phyloP scores from a whole-genome alignment of 1,139 yeast genomes.

The Zygosaccharomyces sapae region DNA sequence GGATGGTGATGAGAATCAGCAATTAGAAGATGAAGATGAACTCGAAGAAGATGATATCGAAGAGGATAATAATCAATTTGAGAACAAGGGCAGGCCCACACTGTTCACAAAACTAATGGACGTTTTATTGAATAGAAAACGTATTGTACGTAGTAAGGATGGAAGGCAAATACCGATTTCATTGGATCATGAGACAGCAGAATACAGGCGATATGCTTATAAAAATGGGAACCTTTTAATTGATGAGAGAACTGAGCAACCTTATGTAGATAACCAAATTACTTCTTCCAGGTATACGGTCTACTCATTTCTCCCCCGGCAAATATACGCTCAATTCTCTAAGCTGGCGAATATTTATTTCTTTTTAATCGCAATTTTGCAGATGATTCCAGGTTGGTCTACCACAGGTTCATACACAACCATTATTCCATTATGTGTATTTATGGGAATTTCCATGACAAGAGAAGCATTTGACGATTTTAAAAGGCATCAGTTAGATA shows the following conservation, averaged over 20 bases:
- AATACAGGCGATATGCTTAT: conserved; percentile 19
- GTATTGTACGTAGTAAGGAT: conserved; percentile 44
- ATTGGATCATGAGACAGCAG: conserved; percentile 36
- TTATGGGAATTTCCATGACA: conserved; percentile 81
- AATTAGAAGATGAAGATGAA: conserved; percentile 15
- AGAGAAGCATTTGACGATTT: conserved; percentile 94
- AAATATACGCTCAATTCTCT: conserved; percentile 83
- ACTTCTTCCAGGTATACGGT: conserved; percentile 85
- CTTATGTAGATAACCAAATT: conserved; percentile 64
- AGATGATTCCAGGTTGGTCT: conserved; percentile 96
- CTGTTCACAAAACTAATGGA: conserved; percentile 27
- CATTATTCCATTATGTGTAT: conserved; percentile 78
- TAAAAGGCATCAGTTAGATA: conserved; percentile 80
- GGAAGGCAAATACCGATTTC: conserved; percentile 76
- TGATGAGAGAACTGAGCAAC: conserved; percentile 61
- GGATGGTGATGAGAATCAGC: conserved; percentile 11
- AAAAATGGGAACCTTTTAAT: conserved; percentile 38
- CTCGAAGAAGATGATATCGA: conserved; percentile 14
- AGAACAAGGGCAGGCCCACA: conserved; percentile 17
- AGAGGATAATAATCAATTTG: conserved; percentile 13
- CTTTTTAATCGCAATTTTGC: conserved; percentile 82
- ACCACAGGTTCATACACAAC: conserved; percentile 96
- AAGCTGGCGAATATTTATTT: conserved; percentile 87
- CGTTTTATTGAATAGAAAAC: conserved; percentile 32
- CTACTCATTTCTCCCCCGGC: conserved; percentile 82